Base-by-base conservation (phyloP, 805 yeast genomes). In the Metschnikowia henanensis region DNA sequence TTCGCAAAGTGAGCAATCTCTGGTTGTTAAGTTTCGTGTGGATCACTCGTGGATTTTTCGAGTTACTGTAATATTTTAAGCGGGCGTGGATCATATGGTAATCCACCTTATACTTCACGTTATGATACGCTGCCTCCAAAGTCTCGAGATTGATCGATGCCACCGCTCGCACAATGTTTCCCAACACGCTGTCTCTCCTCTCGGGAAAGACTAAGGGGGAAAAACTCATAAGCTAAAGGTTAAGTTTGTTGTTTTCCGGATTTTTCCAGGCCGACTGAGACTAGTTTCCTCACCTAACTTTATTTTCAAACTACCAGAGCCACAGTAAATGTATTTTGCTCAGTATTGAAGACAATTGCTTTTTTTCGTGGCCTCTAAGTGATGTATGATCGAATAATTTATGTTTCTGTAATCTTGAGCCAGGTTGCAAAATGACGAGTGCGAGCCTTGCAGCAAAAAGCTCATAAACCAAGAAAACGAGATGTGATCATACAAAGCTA, bases 61-160 rank as follows among this genome's bases (percentile, higher is more conserved):
- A 56, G 32, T 64, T 62, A 54, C 67, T 68, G 55, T 75, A 73
- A 55, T 62, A 70, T 32, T 59, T 58, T 39, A 65, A 70, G 18
- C 62, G 60, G 43, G 62, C 68, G 39, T 66, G 67, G 20, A 69
- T 64, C 30, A 55, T 52, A 35, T 60, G 52, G 43, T 65, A 63
- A 41, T 63, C 66, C 25, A 64, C 46, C 39, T 64, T 62, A 51
- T 62, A 67, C 39, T 65, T 61, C 30, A 63, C 47, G 13, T 59
- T 58, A 41, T 61, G 70, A 30, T 49, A 39, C 21, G 46, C 43
- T 4, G 45, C 31, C 32, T 46, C 53, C 16, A 48, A 28, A 8
- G 45, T 35, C 30, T 43, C 39, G 21, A 45, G 40, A 19, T 48
- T 46, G 28, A 45, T 33, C n/a, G 45, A 38, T 22, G 49, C 44